phyloP scores from a whole-genome alignment of 352 stramenopile genomes.

The Globisporangium iwayamae region DNA sequence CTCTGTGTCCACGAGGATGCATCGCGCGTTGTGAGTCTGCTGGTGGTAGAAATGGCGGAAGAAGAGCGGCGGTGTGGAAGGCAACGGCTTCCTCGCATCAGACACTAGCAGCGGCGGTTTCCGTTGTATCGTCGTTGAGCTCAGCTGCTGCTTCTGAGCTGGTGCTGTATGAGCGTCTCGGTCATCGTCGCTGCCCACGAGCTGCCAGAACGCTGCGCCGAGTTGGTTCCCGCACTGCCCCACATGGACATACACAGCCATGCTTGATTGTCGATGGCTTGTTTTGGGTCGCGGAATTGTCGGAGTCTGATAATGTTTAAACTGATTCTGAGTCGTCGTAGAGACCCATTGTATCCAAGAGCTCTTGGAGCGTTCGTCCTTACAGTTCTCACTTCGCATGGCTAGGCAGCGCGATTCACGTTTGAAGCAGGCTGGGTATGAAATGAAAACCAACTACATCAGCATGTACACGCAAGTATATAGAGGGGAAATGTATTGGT shows the following conservation, averaged over 20 bases:
- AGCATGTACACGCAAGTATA: too few species aligned
- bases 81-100: not conserved
- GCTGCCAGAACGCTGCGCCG: conserved; percentile 67
- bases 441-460: too few species aligned
- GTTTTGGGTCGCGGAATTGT: not conserved
- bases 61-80: conserved; percentile 9
- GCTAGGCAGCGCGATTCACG: too few species aligned
- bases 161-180: not conserved
- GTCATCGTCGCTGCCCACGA: conserved; percentile 19
- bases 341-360: too few species aligned
- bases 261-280: conserved; percentile 9
- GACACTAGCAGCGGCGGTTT: not conserved
- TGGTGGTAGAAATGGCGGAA: conserved; percentile 51
- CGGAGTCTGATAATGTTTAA: not conserved
- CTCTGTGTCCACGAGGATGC: conserved; percentile 78
- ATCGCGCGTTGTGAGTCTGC: conserved; percentile 39
- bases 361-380: too few species aligned
- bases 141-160: not conserved
- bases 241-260: conserved; percentile 67
- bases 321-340: not conserved
- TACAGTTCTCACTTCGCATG: too few species aligned
- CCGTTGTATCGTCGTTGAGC: not conserved
- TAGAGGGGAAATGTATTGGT: not conserved
- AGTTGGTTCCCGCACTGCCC: conserved; percentile 81
- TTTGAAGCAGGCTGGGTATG: too few species aligned